Conservation (phyloP, 768 basidiomycete species). For the Tricholoma flavovirens region DNA sequence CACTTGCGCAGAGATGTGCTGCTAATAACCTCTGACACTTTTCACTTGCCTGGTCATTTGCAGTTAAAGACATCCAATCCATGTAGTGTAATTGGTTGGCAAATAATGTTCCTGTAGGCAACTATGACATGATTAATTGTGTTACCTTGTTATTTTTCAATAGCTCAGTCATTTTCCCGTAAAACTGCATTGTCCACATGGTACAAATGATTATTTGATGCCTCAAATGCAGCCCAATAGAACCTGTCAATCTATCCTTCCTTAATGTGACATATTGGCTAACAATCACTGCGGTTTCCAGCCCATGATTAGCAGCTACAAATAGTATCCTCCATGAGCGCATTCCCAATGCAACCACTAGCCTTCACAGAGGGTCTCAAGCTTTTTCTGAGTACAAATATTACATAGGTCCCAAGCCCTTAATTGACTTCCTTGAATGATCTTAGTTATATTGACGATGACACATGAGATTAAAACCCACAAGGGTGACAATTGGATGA, state of each 20-base stretch:
- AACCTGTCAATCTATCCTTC: not conserved
- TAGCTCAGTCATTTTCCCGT: not conserved
- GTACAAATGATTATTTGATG: not conserved
- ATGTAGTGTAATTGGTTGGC: not conserved
- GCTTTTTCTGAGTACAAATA: not conserved
- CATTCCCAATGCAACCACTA: not conserved
- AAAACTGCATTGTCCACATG: not conserved
- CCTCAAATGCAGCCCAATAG: not conserved
- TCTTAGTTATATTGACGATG: not conserved
- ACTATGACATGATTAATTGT: too few relatives aligned
- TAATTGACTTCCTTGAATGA: not conserved
- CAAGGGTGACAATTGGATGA: not conserved
- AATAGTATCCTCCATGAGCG: not conserved
- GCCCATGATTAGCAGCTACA: not conserved
- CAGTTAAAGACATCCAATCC: not conserved
- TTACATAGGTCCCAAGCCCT: not conserved
- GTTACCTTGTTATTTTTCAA: not conserved
- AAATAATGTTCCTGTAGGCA: too few relatives aligned
- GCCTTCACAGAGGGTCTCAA: not conserved
- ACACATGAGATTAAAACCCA: not conserved
- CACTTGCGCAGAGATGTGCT: too few relatives aligned
- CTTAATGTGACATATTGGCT: not conserved
- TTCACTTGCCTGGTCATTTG: not conserved
- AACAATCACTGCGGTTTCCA: not conserved
- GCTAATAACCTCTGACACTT: too few relatives aligned